phyloP scores from a whole-genome alignment of 1,284 basidiomycete species.

The Neolentinus lepideus region DNA sequence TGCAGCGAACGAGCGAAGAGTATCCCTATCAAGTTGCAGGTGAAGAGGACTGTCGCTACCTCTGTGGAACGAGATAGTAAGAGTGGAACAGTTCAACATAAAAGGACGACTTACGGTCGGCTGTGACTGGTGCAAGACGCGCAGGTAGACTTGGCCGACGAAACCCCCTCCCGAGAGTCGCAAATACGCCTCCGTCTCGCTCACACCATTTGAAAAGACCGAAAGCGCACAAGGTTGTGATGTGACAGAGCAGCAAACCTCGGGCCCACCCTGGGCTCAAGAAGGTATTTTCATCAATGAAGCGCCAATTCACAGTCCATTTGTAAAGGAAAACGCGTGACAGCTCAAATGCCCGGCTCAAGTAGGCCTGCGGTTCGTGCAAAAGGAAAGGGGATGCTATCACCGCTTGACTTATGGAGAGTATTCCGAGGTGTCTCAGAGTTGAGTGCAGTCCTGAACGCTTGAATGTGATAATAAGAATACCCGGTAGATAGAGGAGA shows the following conservation, averaged over 20 bases:
- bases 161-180: conserved; percentile 52
- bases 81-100: neutral
- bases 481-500: conserved; percentile 86
- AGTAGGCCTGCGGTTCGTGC: conserved; percentile 57
- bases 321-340: conserved; percentile 87
- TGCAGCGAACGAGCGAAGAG: conserved; percentile 93
- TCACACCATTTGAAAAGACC: conserved; percentile 70
- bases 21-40: conserved; percentile 90
- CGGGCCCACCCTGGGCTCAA: conserved; percentile 57
- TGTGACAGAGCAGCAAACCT: conserved; percentile 63
- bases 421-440: conserved; percentile 43
- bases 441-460: conserved; percentile 58
- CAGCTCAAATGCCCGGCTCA: conserved; percentile 80
- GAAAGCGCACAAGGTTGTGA: conserved; percentile 54
- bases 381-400: conserved; percentile 73
- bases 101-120: conserved; percentile 48
- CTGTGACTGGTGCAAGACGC: conserved; percentile 33
- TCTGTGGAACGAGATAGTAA: conserved; percentile 39
- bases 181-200: conserved; percentile 53
- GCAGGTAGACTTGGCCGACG: conserved; percentile 42
- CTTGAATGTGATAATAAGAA: conserved; percentile 77
- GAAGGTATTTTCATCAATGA: conserved; percentile 74
- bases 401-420: conserved; percentile 51
- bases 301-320: conserved; percentile 99
- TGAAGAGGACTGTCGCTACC: conserved; percentile 78